phyloP scores from a whole-genome alignment of 2,329 filamentous ascomycete genomes.

The Penicillium italicum region DNA sequence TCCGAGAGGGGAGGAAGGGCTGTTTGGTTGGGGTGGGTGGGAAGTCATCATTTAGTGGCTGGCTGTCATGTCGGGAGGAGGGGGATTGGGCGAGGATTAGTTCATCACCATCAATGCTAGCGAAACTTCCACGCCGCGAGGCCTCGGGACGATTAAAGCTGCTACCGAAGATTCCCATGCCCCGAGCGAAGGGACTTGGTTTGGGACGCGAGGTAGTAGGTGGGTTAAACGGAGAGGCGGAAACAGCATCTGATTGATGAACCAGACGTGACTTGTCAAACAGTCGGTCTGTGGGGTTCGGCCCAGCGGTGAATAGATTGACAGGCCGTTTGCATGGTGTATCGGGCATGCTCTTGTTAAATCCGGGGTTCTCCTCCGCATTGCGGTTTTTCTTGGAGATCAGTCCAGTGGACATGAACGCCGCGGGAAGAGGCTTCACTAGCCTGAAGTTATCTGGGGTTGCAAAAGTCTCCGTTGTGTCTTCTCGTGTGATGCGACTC shows the following conservation, averaged over 20 bases:
- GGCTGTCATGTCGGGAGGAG: constrained; percentile 53
- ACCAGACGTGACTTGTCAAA: constrained; percentile 61
- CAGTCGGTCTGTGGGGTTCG: constrained; percentile 55
- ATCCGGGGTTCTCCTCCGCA: constrained; percentile 59
- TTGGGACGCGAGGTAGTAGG: constrained; percentile 58
- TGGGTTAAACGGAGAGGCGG: constrained; percentile 76
- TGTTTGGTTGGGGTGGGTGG: constrained; percentile 92
- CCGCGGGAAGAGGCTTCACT: constrained; percentile 71
- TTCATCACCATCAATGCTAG: constrained; percentile 78
- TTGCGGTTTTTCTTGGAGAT: constrained; percentile 92
- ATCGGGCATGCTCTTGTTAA: constrained; percentile 74
- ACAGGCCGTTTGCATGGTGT: constrained; percentile 90
- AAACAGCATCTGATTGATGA: constrained; percentile 69
- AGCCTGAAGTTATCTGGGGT: constrained; percentile 75
- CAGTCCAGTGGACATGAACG: constrained; percentile 90
- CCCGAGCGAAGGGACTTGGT: constrained; percentile 64
- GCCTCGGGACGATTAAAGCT: constrained; percentile 48
- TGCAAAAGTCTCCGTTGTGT: constrained; percentile 57
- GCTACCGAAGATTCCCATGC: constrained; percentile 61
- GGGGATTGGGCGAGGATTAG: constrained; percentile 57
- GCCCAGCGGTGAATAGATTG: constrained; percentile 64
- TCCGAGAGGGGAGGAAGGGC: constrained; percentile 37
- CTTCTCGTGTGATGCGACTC: constrained; percentile 47
- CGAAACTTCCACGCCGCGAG: constrained; percentile 64
- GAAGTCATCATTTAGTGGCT: constrained; percentile 65